Conservation (phyloP, 2,329 filamentous ascomycete genomes). For the Sporothrix luriei region DNA sequence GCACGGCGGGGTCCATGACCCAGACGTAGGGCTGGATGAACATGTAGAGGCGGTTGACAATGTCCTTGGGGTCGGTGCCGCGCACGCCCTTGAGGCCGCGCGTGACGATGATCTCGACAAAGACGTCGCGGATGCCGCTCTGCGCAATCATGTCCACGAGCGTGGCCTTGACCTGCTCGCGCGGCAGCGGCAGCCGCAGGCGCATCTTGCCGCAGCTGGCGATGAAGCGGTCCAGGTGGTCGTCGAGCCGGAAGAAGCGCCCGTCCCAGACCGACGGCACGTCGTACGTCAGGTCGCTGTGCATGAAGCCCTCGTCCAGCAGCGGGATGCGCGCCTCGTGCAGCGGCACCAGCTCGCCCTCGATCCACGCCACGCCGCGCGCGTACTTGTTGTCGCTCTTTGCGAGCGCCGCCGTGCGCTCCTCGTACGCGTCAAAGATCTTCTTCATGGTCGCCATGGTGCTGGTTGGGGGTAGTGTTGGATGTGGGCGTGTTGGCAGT, state of each 20-base stretch:
- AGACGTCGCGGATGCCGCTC: constrained; percentile 53
- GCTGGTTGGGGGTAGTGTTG: not conserved
- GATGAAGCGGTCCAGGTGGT: constrained; percentile 52
- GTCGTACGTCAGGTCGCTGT: constrained; percentile 57
- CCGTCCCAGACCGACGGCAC: constrained; percentile 57
- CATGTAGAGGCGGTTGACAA: constrained; percentile 52
- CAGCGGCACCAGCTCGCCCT: constrained; percentile 49
- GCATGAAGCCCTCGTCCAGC: constrained; percentile 56
- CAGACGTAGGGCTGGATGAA: constrained; percentile 54
- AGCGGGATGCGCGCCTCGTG: constrained; percentile 54
- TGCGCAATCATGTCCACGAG: constrained; percentile 51
- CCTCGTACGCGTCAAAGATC: constrained; percentile 31
- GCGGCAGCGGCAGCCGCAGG: constrained; percentile 48
- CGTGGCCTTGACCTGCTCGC: constrained; percentile 46
- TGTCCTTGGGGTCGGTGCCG: constrained; percentile 42
- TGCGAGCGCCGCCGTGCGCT: constrained; percentile 38
- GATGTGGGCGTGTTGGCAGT: not conserved
- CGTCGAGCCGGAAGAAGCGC: constrained; percentile 55
- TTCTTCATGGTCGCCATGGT: constrained; percentile 33
- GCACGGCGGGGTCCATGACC: constrained; percentile 53
- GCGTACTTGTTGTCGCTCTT: constrained; percentile 46
- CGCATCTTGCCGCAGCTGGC: constrained; percentile 51
- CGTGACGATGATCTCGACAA: constrained; percentile 56
- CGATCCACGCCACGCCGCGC: constrained; percentile 51
- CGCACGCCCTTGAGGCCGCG: constrained; percentile 51